phyloP scores from a whole-genome alignment of 2,329 filamentous ascomycete genomes.

The Alternaria gaisen region DNA sequence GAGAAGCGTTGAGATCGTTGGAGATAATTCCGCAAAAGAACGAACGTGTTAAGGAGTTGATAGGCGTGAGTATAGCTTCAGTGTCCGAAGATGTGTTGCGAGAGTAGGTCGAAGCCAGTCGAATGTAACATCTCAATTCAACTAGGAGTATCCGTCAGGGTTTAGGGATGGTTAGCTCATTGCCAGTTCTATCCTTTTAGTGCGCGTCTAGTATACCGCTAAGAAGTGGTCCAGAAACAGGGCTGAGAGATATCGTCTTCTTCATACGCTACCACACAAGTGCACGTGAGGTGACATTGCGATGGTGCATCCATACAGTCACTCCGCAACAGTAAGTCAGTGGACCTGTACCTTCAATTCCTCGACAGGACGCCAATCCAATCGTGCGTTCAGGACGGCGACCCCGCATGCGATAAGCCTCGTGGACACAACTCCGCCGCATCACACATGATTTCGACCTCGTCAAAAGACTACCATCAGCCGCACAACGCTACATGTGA shows the following conservation, averaged over 20 bases:
- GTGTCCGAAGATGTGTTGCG: neutral
- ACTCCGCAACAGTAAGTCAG: neutral
- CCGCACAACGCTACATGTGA: neutral
- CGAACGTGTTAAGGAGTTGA: neutral
- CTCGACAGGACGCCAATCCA: neutral
- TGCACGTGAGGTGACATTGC: neutral
- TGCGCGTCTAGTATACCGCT: neutral
- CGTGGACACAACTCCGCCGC: neutral
- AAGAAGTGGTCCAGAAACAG: neutral
- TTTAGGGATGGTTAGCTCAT: neutral
- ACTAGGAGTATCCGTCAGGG: neutral
- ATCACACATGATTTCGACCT: neutral
- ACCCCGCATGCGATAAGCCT: neutral
- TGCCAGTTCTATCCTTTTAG: neutral
- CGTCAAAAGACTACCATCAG: neutral
- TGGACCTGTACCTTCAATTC: neutral
- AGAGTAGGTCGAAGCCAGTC: neutral
- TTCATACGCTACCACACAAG: neutral
- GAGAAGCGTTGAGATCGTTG: neutral
- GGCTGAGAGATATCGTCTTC: neutral
- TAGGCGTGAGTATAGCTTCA: neutral
- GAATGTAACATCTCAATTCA: neutral
- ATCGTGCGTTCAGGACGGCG: neutral
- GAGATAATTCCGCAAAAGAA: neutral
- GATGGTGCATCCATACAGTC: neutral